These are phyloP conservation scores for Herpetomonas samuelpessoai DNA, from an alignment of 208 protist species.

Conservation along the genomic window DNA sequence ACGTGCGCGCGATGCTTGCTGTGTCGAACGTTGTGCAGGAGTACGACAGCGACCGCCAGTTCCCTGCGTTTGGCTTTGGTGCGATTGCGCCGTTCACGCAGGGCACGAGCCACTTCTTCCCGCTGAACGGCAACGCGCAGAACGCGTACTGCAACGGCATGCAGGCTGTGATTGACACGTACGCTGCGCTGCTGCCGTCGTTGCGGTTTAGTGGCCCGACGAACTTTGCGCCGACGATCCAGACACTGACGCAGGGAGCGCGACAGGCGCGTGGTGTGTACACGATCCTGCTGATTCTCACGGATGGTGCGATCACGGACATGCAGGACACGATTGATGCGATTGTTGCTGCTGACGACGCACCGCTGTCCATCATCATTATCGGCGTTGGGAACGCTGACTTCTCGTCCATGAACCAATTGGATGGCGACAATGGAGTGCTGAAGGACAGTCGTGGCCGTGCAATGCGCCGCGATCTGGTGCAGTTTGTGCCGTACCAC, in stretches of 20 bases:
- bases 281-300: slow-evolving; percentile 76
- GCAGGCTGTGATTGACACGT: slow-evolving; percentile 25
- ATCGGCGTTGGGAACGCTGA: slow-evolving; percentile 79
- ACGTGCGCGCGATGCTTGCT: slow-evolving; percentile 15
- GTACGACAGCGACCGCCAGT: slow-evolving; percentile 7
- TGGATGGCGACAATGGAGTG: slow-evolving; percentile 34
- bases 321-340: slow-evolving; percentile 53
- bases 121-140: slow-evolving; percentile 11
- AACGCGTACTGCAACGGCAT: slow-evolving; percentile 26
- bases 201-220: slow-evolving; percentile 36
- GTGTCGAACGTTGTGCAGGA: slow-evolving; percentile 19
- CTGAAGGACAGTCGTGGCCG: background rate
- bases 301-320: slow-evolving; percentile 76
- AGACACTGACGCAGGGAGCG: slow-evolving; percentile 7
- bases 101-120: slow-evolving; percentile 27
- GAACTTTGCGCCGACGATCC: slow-evolving; percentile 33
- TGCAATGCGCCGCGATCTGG: slow-evolving; percentile 24
- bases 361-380: slow-evolving; percentile 83
- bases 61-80: slow-evolving; percentile 26
- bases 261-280: slow-evolving; percentile 25
- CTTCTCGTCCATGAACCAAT: slow-evolving; percentile 69
- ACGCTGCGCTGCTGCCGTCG: slow-evolving; percentile 10
- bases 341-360: slow-evolving; percentile 42
- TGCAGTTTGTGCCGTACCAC: slow-evolving; percentile 49
- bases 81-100: slow-evolving; percentile 9